Evolutionary conservation across 495 filamentous ascomycete genomes (phyloP).

Genomic region (Penicillium turbatum): DNA sequence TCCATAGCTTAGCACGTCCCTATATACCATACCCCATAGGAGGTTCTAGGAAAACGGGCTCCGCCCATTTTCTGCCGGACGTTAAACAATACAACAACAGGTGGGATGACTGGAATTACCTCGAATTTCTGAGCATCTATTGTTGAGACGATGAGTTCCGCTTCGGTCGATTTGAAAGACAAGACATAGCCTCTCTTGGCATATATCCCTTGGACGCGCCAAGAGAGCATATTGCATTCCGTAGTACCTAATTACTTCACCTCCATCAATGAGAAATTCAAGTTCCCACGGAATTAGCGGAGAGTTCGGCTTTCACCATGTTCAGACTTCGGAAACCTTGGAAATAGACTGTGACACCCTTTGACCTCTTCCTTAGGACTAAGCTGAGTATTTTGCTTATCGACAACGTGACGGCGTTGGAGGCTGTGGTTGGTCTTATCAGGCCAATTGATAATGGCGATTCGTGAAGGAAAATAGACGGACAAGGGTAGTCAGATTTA

Average conservation of each 20-base stretch:
- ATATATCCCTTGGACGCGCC: constrained; percentile 9
- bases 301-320: too few species aligned
- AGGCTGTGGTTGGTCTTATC: constrained; percentile 39
- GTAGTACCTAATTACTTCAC: too few species aligned
- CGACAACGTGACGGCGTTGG: constrained; percentile 27
- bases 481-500: constrained; percentile 1
- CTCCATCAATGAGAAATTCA: too few species aligned
- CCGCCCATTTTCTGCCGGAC: too few species aligned
- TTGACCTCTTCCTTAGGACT: neutral
- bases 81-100: too few species aligned
- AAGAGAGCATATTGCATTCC: constrained; percentile 3
- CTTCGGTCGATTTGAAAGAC: constrained; percentile 1
- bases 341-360: neutral
- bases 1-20: too few species aligned
- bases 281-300: too few species aligned
- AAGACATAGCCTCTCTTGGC: neutral
- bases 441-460: constrained; percentile 26
- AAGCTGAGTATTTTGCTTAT: constrained; percentile 7
- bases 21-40: too few species aligned
- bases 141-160: neutral
- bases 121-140: constrained; percentile 5
- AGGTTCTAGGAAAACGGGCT: too few species aligned
- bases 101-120: constrained; percentile 5
- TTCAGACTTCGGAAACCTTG: neutral
- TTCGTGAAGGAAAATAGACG: constrained; percentile 19